Percentiles rank a stretch among this genome's conserved stretches.
Conservation (phyloP, 179 eudicot species). For the Patellifolia procumbens region DNA sequence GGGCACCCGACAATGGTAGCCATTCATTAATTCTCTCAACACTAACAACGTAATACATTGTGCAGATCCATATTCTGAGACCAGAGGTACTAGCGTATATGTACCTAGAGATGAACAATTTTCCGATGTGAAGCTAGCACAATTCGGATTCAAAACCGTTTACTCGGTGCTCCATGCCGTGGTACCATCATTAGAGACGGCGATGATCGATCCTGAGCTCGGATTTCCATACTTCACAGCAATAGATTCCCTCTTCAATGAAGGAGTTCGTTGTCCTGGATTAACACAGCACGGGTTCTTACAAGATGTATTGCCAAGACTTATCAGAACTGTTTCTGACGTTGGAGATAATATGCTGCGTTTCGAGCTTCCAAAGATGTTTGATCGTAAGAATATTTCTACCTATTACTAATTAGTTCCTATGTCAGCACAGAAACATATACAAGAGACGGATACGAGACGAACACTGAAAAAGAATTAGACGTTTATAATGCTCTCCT, state of each 20-base stretch:
- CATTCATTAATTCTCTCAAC: no score
- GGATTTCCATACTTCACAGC: conserved; percentile 61
- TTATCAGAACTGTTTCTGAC: conserved; percentile 38
- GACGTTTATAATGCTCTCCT: no score
- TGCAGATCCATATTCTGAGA: conserved; percentile 59
- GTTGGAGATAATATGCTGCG: conserved; percentile 34
- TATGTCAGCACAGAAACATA: no score
- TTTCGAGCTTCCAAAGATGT: conserved; percentile 56
- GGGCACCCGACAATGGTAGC: no score
- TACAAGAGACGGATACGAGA: no score
- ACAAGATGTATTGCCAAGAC: conserved; percentile 43
- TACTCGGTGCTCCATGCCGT: conserved; percentile 57
- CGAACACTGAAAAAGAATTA: no score
- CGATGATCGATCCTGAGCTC: conserved; percentile 35
- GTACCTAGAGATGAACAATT: conserved; percentile 87
- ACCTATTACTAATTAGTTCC: no score
- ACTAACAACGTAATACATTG: no score
- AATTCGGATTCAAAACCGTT: conserved; percentile 58
- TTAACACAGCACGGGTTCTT: background rate
- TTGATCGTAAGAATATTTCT: conserved; percentile 42
- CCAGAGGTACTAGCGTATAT: conserved; percentile 40
- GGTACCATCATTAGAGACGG: conserved; percentile 49
- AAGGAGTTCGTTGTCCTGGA: conserved; percentile 47
- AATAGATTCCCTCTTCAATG: conserved; percentile 52
- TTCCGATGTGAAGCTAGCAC: conserved; percentile 51